Base-by-base conservation (phyloP, 257 asterid genomes). In the Jacaranda mimosifolia region DNA sequence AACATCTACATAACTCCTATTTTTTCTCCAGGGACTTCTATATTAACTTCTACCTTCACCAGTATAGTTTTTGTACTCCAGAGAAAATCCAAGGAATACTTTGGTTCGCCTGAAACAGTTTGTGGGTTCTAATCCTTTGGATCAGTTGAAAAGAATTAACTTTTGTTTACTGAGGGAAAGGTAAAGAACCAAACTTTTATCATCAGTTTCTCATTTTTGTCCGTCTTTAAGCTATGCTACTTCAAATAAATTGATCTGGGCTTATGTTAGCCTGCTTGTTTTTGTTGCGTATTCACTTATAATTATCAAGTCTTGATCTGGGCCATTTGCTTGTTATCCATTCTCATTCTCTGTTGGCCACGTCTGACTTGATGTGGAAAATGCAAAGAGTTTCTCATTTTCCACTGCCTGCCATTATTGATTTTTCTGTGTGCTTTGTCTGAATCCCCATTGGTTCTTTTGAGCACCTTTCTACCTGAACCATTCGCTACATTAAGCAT, bases 311-410 rank as follows among this genome's bases (percentile, higher is more conserved):
- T 74, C 48, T 42, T 38, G 40, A 79, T 82, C 80, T 78, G 70
- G 80, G 68, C 57, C 26, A 18, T 77, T 80, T 76, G 45, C 64
- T 76, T 72, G 65, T 63, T 64, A 15, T 81, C 12, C 75, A 7
- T 60, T 72, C 21, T 64, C 53, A 43, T 64, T 83, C 12, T 69
- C 9, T 48, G 75, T 84, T 84, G 84, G 80, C 87, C n/a, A 57
- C 73, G 82, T 77, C 62, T 75, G 81, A 77, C 88, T 84, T 48
- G 74, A 59, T 78, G 68, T 68, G 4, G 81, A 73, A 63, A 18
- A 19, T 70, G 58, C 75, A 42, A 55, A 75, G 69, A 35, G 9
- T 72, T 21, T 57, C 15, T 13, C 40, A 14, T 36, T 67, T 57
- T 59, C 73, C 59, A 71, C 3, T 53, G 63, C 17, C 36, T n/a